A percentile compares a stretch with the other conserved stretches of the same genome.
Evolutionary conservation across 305 asterid genomes (phyloP).

Genomic region (Fraxinus dipetala): DNA sequence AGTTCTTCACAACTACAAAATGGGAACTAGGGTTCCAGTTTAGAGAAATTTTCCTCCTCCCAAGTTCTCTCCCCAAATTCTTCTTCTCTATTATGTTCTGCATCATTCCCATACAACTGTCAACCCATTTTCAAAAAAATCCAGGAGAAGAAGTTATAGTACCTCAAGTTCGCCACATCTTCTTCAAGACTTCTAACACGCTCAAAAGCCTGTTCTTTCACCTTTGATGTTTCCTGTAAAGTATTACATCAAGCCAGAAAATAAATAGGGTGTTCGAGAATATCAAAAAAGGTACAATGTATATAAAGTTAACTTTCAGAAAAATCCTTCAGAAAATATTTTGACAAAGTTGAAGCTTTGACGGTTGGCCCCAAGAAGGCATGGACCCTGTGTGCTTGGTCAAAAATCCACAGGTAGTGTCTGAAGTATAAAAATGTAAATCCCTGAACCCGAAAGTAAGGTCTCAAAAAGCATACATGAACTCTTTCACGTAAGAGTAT

Average conservation of each 20-base stretch:
- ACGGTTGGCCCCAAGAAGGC: background rate
- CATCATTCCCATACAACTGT: background rate
- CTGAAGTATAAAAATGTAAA: background rate
- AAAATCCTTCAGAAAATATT: background rate
- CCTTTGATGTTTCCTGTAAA: conserved; percentile 51
- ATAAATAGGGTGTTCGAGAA: background rate
- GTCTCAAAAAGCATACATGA: conserved; percentile 44
- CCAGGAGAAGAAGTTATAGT: background rate
- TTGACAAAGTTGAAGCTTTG: background rate
- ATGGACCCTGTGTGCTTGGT: background rate
- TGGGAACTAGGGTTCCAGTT: background rate
- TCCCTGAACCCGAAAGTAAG: background rate
- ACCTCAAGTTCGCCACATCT: conserved; percentile 62
- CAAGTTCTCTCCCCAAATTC: background rate
- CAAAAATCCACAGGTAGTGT: background rate
- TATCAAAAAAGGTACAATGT: background rate
- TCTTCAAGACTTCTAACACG: conserved; percentile 73
- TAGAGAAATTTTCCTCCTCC: background rate
- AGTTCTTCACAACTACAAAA: background rate
- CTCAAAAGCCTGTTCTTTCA: conserved; percentile 49
- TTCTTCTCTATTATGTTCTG: background rate
- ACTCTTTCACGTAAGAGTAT: conserved; percentile 40
- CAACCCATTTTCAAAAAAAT: background rate
- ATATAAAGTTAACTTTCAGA: background rate
- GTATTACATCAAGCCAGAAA: conserved; percentile 11